Evolutionary conservation across 176 grass and related monocot species (phyloP).

Genomic region (Zea mays): DNA sequence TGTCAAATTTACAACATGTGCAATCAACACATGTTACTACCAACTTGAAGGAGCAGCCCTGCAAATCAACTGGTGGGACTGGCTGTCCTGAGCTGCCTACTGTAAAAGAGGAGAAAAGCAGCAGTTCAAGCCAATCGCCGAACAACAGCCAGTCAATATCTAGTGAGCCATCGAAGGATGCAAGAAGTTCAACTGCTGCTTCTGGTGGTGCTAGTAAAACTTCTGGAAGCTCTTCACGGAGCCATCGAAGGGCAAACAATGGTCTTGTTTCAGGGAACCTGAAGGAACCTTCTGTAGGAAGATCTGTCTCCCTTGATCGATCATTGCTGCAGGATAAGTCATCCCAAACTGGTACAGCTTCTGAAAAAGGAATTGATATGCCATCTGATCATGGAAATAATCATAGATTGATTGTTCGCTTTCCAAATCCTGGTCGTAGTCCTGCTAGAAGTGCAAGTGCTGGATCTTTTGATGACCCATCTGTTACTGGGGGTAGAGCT

Average conservation of each 20-base stretch:
- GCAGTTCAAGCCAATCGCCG: slow-evolving; percentile 82
- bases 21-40: slow-evolving; percentile 24
- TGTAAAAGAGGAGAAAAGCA: slow-evolving; percentile 86
- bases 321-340: slow-evolving; percentile 51
- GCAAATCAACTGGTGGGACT: slow-evolving; percentile 44
- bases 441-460: slow-evolving; percentile 61
- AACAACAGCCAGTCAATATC: slow-evolving; percentile 92
- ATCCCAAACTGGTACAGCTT: slow-evolving; percentile 56
- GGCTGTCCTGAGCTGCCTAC: slow-evolving; percentile 40
- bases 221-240: slow-evolving; percentile 56
- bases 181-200: slow-evolving; percentile 73
- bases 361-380: slow-evolving; percentile 59
- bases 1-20: slow-evolving; percentile 45
- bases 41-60: slow-evolving; percentile 42
- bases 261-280: slow-evolving; percentile 52
- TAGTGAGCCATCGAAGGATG: slow-evolving; percentile 72
- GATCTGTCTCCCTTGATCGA: slow-evolving; percentile 51
- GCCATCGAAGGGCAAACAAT: slow-evolving; percentile 61
- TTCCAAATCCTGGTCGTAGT: slow-evolving; percentile 68
- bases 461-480: slow-evolving; percentile 63
- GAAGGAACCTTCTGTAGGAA: slow-evolving; percentile 55
- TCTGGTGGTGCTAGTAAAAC: slow-evolving; percentile 61
- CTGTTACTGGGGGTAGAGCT: slow-evolving; percentile 47
- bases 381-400: slow-evolving; percentile 49
- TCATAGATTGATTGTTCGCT: slow-evolving; percentile 66